These are phyloP conservation scores for Geotrichum phurueaensis DNA, from an alignment of 1,139 yeast genomes.

Conservation along the genomic window DNA sequence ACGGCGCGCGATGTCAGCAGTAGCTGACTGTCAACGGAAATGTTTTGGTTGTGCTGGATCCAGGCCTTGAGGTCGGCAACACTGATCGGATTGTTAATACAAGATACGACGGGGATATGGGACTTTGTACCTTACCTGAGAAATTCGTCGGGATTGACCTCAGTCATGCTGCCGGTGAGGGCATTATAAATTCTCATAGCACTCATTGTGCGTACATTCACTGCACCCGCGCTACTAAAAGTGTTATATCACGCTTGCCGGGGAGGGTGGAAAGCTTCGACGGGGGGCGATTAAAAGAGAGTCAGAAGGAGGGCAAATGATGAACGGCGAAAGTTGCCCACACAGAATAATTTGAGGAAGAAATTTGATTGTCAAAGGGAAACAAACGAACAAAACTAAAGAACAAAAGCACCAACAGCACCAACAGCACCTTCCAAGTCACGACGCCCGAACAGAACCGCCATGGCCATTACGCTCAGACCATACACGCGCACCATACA, in stretches of 20 bases:
- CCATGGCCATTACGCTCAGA: conserved; percentile 7
- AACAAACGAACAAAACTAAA: neutral
- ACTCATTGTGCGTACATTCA: conserved; percentile 14
- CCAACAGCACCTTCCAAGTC: neutral
- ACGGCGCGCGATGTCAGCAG: conserved; percentile 29
- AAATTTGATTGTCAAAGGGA: neutral
- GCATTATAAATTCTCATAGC: conserved; percentile 24
- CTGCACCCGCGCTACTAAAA: neutral
- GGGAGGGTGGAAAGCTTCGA: neutral
- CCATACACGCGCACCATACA: conserved; percentile 28
- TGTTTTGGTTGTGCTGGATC: conserved; percentile 19
- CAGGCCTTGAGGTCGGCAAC: conserved; percentile 23
- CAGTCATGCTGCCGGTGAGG: conserved; percentile 22
- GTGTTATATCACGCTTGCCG: neutral
- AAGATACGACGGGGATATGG: neutral
- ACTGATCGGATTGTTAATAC: conserved; percentile 7
- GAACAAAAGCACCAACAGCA: neutral
- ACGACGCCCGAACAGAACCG: neutral
- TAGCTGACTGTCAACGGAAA: conserved; percentile 28
- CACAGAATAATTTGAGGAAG: neutral
- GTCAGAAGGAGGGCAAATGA: neutral
- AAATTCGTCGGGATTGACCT: conserved; percentile 23
- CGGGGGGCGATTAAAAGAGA: neutral
- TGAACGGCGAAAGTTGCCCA: neutral
- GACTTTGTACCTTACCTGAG: conserved; percentile 20